phyloP scores from a whole-genome alignment of 768 basidiomycete species.

The Phylloporus arenicola region DNA sequence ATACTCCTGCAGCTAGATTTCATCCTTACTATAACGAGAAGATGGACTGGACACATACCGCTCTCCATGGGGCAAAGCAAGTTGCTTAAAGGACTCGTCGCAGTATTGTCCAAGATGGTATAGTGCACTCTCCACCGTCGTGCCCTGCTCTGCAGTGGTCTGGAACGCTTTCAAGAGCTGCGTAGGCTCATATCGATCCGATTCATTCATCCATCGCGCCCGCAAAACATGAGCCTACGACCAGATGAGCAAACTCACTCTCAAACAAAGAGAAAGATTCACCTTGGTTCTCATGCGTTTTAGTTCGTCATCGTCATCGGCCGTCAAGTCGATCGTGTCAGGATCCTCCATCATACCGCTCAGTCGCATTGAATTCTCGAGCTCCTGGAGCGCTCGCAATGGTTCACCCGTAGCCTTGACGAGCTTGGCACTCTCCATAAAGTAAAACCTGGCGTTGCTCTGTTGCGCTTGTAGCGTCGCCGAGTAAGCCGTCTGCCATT shows the following conservation, averaged over 20 bases:
- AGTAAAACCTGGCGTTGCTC: slow-evolving; percentile 63
- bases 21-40: neutral
- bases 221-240: slow-evolving; percentile 69
- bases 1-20: slow-evolving; percentile 39
- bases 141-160: slow-evolving; percentile 43
- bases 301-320: slow-evolving; percentile 43
- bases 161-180: slow-evolving; percentile 57
- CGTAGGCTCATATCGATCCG: slow-evolving; percentile 69
- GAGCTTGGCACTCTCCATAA: slow-evolving; percentile 88
- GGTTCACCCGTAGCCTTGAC: slow-evolving; percentile 74
- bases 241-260: neutral
- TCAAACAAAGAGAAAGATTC: slow-evolving; percentile 8
- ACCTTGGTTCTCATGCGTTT: slow-evolving; percentile 71
- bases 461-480: slow-evolving; percentile 88
- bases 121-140: slow-evolving; percentile 74
- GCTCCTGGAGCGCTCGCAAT: slow-evolving; percentile 78
- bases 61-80: slow-evolving; percentile 48
- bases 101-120: slow-evolving; percentile 88
- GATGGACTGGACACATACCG: slow-evolving; percentile 35
- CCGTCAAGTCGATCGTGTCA: slow-evolving; percentile 52
- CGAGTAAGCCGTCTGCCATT: slow-evolving; percentile 95
- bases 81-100: slow-evolving; percentile 64
- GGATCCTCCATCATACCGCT: slow-evolving; percentile 43
- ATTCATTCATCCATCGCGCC: slow-evolving; percentile 91
- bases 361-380: slow-evolving; percentile 66